Conservation (phyloP, 2,329 filamentous ascomycete species). For the Aspergillus puulaauensis region DNA sequence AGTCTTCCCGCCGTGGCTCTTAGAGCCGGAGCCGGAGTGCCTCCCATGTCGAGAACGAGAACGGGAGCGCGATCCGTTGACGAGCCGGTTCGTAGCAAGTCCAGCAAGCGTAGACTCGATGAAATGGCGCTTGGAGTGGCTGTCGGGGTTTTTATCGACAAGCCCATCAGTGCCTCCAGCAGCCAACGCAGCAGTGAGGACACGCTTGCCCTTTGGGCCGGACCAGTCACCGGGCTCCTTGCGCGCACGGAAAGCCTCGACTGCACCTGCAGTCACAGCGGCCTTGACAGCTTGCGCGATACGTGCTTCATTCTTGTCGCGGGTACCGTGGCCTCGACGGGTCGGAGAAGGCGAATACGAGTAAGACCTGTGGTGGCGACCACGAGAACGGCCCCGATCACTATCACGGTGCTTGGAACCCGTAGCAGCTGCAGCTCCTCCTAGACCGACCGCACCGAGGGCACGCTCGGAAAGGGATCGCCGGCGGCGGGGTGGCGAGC, state of each 20-base stretch:
- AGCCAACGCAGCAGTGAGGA: slow-evolving; percentile 81
- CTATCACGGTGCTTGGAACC: slow-evolving; percentile 48
- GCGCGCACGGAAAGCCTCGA: slow-evolving; percentile 86
- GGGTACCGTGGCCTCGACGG: slow-evolving; percentile 54
- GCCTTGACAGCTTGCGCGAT: slow-evolving; percentile 87
- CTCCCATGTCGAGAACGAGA: slow-evolving; percentile 62
- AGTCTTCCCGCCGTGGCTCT: slow-evolving; percentile 38
- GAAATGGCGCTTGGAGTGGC: slow-evolving; percentile 76
- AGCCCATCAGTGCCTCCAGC: slow-evolving; percentile 84
- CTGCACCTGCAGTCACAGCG: slow-evolving; percentile 82
- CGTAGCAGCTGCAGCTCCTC: slow-evolving; percentile 44
- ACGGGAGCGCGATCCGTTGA: slow-evolving; percentile 76
- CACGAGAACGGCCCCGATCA: slow-evolving; percentile 41
- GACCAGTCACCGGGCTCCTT: slow-evolving; percentile 88
- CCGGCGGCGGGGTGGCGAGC: slow-evolving; percentile 40
- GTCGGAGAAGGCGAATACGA: slow-evolving; percentile 51
- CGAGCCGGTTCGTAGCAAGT: slow-evolving; percentile 77
- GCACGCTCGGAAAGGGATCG: slow-evolving; percentile 51
- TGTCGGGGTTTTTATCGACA: slow-evolving; percentile 65
- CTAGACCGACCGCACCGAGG: slow-evolving; percentile 58
- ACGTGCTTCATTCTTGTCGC: slow-evolving; percentile 56
- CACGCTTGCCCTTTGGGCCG: slow-evolving; percentile 86
- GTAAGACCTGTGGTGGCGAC: slow-evolving; percentile 43
- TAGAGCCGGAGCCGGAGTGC: slow-evolving; percentile 41
- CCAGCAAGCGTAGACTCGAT: slow-evolving; percentile 86